Evolutionary conservation across 179 eudicot species (phyloP).

Genomic region (Beta corolliflora): DNA sequence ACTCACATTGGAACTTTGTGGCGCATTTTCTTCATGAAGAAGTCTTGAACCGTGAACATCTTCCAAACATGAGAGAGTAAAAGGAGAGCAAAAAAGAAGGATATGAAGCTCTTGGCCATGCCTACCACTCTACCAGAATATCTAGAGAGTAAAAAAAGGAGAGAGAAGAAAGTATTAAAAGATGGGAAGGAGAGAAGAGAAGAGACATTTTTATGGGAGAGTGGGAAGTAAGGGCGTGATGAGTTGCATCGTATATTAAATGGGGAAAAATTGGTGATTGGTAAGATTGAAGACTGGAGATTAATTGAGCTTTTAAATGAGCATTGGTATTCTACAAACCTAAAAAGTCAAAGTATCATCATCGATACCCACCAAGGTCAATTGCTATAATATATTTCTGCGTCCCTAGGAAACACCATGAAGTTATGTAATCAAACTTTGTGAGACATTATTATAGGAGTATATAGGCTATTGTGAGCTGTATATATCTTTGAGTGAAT

Average conservation of each 20-base stretch:
- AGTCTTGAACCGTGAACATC: constrained; percentile 1
- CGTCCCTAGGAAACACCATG: constrained; percentile 6
- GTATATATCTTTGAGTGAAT: neutral
- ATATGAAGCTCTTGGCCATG: constrained; percentile 12
- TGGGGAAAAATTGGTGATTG: neutral
- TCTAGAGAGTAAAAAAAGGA: neutral
- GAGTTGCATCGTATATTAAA: neutral
- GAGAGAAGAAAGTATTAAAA: neutral
- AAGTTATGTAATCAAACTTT: neutral
- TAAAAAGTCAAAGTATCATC: constrained; percentile 6
- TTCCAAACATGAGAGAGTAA: constrained; percentile 4
- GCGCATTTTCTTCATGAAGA: neutral
- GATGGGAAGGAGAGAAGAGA: too few relatives aligned
- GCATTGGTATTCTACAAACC: neutral
- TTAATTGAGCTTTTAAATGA: neutral
- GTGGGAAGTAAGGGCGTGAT: neutral
- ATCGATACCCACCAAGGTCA: neutral
- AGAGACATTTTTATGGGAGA: constrained; percentile 5
- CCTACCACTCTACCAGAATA: neutral
- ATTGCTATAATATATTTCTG: neutral
- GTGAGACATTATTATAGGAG: neutral
- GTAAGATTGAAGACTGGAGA: neutral
- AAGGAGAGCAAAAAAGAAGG: constrained; percentile 9
- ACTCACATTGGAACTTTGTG: neutral
- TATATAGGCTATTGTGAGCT: neutral